These are phyloP conservation scores for Laburnicola sp. DNA, from an alignment of 2,329 filamentous ascomycete species.

Conservation along the genomic window DNA sequence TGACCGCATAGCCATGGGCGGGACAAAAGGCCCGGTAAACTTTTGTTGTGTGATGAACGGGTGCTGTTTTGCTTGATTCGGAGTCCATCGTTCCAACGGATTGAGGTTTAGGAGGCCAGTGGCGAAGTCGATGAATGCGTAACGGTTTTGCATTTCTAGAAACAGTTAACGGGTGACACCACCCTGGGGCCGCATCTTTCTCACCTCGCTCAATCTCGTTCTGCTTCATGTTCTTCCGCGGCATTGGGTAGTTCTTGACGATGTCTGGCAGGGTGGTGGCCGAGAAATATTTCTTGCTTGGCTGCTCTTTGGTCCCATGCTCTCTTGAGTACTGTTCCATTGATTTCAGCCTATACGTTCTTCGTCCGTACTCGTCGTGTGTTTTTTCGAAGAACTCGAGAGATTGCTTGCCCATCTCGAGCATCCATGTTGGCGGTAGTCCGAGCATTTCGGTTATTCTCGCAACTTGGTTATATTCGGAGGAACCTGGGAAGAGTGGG, in stretches of 20 bases:
- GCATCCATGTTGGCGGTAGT: slow-evolving; percentile 96
- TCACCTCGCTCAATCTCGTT: slow-evolving; percentile 93
- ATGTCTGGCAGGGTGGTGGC: slow-evolving; percentile 93
- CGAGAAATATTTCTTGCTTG: slow-evolving; percentile 99
- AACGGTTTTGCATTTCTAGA: slow-evolving; percentile 95
- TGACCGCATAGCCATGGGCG: slow-evolving; percentile 93
- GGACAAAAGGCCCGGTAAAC: slow-evolving; percentile 93
- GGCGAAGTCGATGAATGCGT: slow-evolving; percentile 98
- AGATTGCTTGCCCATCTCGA: slow-evolving; percentile 97
- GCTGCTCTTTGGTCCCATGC: slow-evolving; percentile 95
- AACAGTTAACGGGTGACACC: slow-evolving; percentile 17
- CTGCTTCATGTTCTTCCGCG: slow-evolving; percentile 98
- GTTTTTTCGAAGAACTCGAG: slow-evolving; percentile 96
- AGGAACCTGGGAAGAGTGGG: slow-evolving; percentile 93
- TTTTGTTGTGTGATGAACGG: slow-evolving; percentile 99
- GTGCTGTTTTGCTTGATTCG: slow-evolving; percentile 94
- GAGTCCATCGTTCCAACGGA: slow-evolving; percentile 94
- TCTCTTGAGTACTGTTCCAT: slow-evolving; percentile 98
- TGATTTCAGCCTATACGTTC: slow-evolving; percentile 88
- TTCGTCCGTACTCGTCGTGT: slow-evolving; percentile 87
- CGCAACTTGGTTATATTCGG: slow-evolving; percentile 97
- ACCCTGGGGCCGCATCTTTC: slow-evolving; percentile 23
- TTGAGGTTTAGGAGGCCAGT: slow-evolving; percentile 91
- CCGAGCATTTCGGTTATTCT: slow-evolving; percentile 98
- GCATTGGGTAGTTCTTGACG: slow-evolving; percentile 97